Base-by-base conservation (phyloP, 208 protist species). In the Strigomonas culicis region DNA sequence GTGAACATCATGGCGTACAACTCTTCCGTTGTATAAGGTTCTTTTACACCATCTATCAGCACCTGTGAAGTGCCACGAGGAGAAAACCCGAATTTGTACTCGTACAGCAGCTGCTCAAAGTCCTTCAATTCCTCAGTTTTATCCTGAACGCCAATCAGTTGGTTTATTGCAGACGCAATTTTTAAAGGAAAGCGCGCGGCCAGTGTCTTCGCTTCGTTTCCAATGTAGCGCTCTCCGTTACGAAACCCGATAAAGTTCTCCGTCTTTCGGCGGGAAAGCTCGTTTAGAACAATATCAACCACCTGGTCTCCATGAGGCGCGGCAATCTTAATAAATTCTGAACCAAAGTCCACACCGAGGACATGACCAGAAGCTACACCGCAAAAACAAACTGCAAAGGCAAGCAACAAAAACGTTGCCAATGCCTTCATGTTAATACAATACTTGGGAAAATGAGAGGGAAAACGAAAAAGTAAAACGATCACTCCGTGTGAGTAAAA, bases 281-380 rank as follows among this genome's bases (percentile, higher is more conserved):
- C 96, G 75, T 98, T 98, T 6, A 98, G 74, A 1, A 98, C 90
- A 62, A 98, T 95, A 73, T 98, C 90, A 25, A 98, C 80, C 7
- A 55, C 71, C 41, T 78, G 75, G 30, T 86, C 84, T 47, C 72
- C 76, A 25, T 85, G 75, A 11, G 87, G 90, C 17, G 73, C 86
- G 0, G 90, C 77, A 30, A 93, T 60, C 63, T 93, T 88, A 22
- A 96, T 78, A 46, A 73, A 93, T 25, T 96, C 84, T 0, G 90
- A 94, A n/a, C 90, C 90, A 69, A 92, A 89, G 61, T 96, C 90
- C 36, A 96, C 72, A n/a, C 90, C 90, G 11, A 96, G 83, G 6
- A 93, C 84, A 62, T 87, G 78, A 24, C 74, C 85, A 58, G 46
- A n/a, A 64, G 44, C 4, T 74, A 43, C 24, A 59, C 11, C 17